Conservation (phyloP, 306 rosid species). For the Cercis canadensis region DNA sequence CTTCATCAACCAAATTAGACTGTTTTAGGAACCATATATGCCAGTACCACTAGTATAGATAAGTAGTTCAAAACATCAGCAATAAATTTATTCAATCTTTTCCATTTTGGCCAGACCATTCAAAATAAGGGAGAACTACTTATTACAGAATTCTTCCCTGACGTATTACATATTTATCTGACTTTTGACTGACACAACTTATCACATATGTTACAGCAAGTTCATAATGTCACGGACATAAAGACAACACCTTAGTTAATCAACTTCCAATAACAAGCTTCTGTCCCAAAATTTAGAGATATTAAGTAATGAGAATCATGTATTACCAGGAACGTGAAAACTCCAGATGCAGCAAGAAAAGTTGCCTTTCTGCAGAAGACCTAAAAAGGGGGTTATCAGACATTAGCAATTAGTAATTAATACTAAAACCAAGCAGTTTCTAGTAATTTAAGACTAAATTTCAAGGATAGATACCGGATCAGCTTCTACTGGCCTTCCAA, state of each 20-base stretch:
- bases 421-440: slow-evolving; percentile 25
- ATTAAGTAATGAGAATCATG: slow-evolving; percentile 22
- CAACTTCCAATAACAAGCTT: slow-evolving; percentile 28
- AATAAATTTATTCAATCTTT: neutral
- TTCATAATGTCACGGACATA: slow-evolving; percentile 1
- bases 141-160: slow-evolving; percentile 15
- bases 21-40: neutral
- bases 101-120: neutral
- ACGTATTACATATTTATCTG: neutral
- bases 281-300: slow-evolving; percentile 1
- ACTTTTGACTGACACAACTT: slow-evolving; percentile 3
- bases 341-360: slow-evolving; percentile 69
- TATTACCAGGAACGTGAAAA: slow-evolving; percentile 81
- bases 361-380: slow-evolving; percentile 92
- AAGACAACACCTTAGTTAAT: slow-evolving; percentile 16
- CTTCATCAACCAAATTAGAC: neutral
- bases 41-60: neutral
- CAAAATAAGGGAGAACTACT: slow-evolving; percentile 1
- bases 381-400: slow-evolving; percentile 52
- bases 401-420: slow-evolving; percentile 21
- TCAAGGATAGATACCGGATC: slow-evolving; percentile 67
- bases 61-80: neutral
- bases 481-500: slow-evolving; percentile 96
- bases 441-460: slow-evolving; percentile 20
- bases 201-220: slow-evolving; percentile 4